Evolutionary conservation across 2,329 filamentous ascomycete genomes (phyloP).

Genomic region (Lasiodiplodia hormozganensis): DNA sequence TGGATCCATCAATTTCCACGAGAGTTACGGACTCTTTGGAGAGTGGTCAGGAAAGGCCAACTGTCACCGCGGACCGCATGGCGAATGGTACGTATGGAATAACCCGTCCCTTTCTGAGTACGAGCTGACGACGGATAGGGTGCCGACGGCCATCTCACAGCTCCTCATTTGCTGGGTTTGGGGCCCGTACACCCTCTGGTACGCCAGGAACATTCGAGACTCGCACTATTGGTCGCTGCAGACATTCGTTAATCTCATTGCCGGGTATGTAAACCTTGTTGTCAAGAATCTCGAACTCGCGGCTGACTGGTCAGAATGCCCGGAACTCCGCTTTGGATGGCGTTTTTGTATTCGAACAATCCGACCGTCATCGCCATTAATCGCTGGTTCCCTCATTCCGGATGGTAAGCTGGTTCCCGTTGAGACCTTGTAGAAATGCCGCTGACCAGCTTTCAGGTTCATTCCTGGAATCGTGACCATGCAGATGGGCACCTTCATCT

Average conservation of each 20-base stretch:
- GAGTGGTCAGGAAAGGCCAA: constrained; percentile 19
- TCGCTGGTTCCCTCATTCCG: constrained; percentile 63
- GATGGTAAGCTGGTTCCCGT: constrained; percentile 58
- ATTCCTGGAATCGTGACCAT: constrained; percentile 67
- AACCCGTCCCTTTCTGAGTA: not conserved
- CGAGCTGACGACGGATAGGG: constrained; percentile 47
- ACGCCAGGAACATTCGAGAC: constrained; percentile 66
- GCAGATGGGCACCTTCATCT: constrained; percentile 68
- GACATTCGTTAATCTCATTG: constrained; percentile 61
- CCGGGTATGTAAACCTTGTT: constrained; percentile 42
- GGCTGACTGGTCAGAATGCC: constrained; percentile 57
- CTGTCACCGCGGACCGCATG: constrained; percentile 20
- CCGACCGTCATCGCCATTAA: constrained; percentile 62
- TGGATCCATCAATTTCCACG: constrained; percentile 25
- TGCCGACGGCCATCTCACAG: constrained; percentile 70
- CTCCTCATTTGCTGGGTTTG: constrained; percentile 69
- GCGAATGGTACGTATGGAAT: constrained; percentile 18
- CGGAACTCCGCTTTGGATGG: constrained; percentile 71
- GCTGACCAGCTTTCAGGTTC: constrained; percentile 40
- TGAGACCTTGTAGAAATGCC: no score
- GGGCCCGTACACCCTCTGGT: constrained; percentile 67
- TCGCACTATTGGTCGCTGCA: constrained; percentile 71
- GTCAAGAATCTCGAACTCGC: not conserved
- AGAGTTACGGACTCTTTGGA: constrained; percentile 19
- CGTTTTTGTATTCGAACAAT: constrained; percentile 60